Base-by-base conservation (phyloP, 805 yeast species). In the Saturnispora quitensis region DNA sequence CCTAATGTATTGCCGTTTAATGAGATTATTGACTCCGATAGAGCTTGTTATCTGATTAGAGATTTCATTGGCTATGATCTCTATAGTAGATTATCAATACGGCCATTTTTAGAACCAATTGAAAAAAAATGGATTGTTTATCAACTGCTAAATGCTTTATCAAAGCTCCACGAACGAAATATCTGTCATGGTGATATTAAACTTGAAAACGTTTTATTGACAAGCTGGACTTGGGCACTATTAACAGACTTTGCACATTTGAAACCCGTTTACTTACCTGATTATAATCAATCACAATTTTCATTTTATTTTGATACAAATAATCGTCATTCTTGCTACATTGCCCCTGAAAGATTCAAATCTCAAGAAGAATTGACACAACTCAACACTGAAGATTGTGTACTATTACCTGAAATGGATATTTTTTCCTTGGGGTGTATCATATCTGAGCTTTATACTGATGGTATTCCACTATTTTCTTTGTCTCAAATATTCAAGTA, bases 271-370 rank as follows among this genome's bases (percentile, higher is more conserved):
- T 81, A 75, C 58, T 68, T 93, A 33, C 97, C 98, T 0, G 96
- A 87, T 56, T 93, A 89, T 58, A 91, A 93, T 61, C 97, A 98
- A 0, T 86, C 90, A 12, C 91, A 86, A 55, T 93, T 86, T 60
- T 81, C 93, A 1, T 93, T 91, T 62, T 93, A 84, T 66, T 93
- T 90, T 63, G 98, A 93, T 68, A 87, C 91, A 3, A 86, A 95
- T 2, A 87, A 81, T 62, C 73, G 97, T 56, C 75, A 96, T 60
- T 77, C 81, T 2, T 93, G 99, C 66, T 91, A 91, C 65, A 66
- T 93, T 43, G 98, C 99, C 0, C 99, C 99, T 0, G 99, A 93
- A 64, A 71, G 99, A 57, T 91, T 93, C 60, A 58, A 68, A 4
- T 62, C 61, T 2, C 66, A 60, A 4, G 63, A 59, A 5, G 58